These are phyloP conservation scores for Monsonia emarginata DNA, from an alignment of 441 rosid genomes.

Conservation along the genomic window DNA sequence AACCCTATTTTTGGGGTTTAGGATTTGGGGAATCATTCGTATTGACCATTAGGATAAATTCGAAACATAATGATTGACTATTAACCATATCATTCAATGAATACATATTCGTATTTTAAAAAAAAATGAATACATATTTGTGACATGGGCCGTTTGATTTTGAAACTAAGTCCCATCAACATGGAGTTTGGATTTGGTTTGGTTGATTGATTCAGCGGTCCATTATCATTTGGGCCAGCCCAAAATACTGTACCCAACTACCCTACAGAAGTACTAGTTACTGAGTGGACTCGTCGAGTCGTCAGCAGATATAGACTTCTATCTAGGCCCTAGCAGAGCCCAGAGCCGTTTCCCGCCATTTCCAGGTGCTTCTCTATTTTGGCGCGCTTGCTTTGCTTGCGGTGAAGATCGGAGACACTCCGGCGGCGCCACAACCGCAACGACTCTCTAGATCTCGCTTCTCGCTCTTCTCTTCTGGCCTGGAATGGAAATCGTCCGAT, in stretches of 20 bases:
- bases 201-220: too few relatives aligned
- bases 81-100: too few relatives aligned
- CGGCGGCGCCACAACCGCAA: background rate
- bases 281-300: background rate
- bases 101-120: too few relatives aligned
- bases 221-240: too few relatives aligned
- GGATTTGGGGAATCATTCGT: too few relatives aligned
- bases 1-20: too few relatives aligned
- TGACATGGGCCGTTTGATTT: too few relatives aligned
- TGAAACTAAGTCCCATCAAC: too few relatives aligned
- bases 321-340: background rate
- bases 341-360: conserved; percentile 9
- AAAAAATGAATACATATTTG: too few relatives aligned
- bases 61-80: too few relatives aligned
- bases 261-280: background rate
- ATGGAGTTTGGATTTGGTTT: too few relatives aligned
- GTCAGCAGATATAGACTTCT: background rate
- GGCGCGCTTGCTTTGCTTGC: conserved; percentile 1
- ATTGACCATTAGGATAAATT: too few relatives aligned
- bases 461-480: background rate
- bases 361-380: background rate
- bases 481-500: background rate
- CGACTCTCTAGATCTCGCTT: background rate
- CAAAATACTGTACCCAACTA: background rate
- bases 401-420: background rate